Evolutionary conservation across 768 basidiomycete species (phyloP), one percentile per base, ranked within the genome.

Genomic region (Lentinus tigrinus): DNA sequence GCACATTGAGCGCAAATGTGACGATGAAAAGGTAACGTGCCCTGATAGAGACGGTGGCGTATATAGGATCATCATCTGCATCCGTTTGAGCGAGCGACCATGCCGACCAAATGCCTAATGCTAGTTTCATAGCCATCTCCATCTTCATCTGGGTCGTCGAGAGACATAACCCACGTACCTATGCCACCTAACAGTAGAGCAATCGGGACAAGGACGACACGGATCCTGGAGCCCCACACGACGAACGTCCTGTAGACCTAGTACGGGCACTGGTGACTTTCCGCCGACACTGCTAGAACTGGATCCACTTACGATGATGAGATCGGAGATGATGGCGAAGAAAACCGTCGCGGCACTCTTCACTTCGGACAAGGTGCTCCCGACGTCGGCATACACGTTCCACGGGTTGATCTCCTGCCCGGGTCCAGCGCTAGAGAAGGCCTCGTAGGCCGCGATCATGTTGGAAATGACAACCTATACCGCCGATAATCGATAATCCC

Each of bases 41-140:
- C 24, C 55, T 47, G 14, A 34, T 19, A 19, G 55, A 40, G n/a
- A 56, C 55, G 17, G 26, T 39, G 28, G 47, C 55, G 13, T 49
- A 47, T 23, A 56, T 21, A 1, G 38, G 47, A 19, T 21, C 38
- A 38, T 48, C 47, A 13, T 38, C 47, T 16, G 31, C 10, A 4
- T 13, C 10, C 9, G 37, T 49, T 16, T 24, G 47, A 16, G 55
- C 39, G 23, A 56, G 37, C 47, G 55, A 40, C 47, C 47, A 56
- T 27, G 37, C 48, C 26, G 55, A 47, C 55, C 55, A 56, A n/a
- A 48, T 49, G n/a, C 47, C 47, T 19, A 56, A 39, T 38, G 55
- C 55, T 56, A 13, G 36, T 37, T 16, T 3, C 31, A 31, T 11
- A 6, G 31, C 11, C 11, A n/a, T n/a, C n/a, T n/a, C n/a, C n/a